These are phyloP conservation scores for Gaeumannomyces tritici DNA, from an alignment of 2,329 filamentous ascomycete genomes.

Conservation along the genomic window DNA sequence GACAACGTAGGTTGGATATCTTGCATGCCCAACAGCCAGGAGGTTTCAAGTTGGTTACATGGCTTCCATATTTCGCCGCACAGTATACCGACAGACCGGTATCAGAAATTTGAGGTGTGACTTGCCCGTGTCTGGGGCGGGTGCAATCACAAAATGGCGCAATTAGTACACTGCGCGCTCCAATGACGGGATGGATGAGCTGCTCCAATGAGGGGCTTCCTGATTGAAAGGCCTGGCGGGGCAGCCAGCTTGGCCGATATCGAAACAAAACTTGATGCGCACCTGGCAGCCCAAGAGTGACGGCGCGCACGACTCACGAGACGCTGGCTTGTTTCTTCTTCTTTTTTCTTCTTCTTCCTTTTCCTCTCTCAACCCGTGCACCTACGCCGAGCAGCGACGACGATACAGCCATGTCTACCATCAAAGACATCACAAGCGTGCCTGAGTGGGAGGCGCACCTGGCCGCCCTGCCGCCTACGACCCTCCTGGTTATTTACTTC, in stretches of 20 bases:
- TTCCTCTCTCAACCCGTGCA: neutral
- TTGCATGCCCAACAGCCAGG: no score
- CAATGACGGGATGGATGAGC: neutral
- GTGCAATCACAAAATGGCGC: neutral
- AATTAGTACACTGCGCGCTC: neutral
- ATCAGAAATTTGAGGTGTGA: no score
- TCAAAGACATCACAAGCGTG: conserved; percentile 68
- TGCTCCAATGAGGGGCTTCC: neutral
- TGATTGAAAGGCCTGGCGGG: neutral
- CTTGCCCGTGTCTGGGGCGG: no score
- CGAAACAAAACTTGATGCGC: neutral
- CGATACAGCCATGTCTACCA: conserved; percentile 54
- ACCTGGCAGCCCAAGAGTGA: neutral
- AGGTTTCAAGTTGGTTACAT: no score
- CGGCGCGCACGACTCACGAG: neutral
- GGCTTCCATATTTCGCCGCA: no score
- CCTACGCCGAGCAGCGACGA: neutral
- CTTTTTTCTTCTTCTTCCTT: neutral
- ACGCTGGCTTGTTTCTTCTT: neutral
- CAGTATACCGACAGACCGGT: no score
- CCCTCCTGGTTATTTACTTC: conserved; percentile 83
- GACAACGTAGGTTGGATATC: neutral
- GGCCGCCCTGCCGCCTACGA: conserved; percentile 53
- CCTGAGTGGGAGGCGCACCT: conserved; percentile 63
- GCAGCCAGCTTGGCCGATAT: neutral